Evolutionary conservation across 495 filamentous ascomycete species (phyloP), one percentile per base, ranked within the genome.

Genomic region (Daldinia concentrica): DNA sequence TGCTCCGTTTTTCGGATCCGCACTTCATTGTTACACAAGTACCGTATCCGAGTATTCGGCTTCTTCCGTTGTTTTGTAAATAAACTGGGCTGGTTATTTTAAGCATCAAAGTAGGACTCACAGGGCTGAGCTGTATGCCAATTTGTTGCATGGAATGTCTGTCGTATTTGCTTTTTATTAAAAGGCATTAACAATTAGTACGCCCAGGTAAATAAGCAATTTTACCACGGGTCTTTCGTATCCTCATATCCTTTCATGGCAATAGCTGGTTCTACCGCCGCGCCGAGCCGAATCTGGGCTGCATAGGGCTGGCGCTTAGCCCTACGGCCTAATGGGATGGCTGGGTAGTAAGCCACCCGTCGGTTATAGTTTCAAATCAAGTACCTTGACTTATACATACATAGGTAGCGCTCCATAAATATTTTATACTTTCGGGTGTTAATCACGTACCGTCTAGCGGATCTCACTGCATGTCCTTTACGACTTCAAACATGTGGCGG

Each of bases 261-360:
- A 4, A 59, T 62, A 60, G 55, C 60, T 64, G 54, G 59, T 11
- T 30, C 54, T 66, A 56, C 65, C 43, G 41, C 30, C 15, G 41
- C 41, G 65, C 70, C 57, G 43, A 68, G 36, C 55, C 36, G 64
- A 52, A 27, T 39, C 58, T 69, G 32, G 62, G 62, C 62, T 69
- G 58, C 62, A 48, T 73, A 73, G 71, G 71, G 71, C 71, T 73
- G 66, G 66, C 62, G 58, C 52, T 66, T 69, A 72, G 69, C 69
- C 69, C 58, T 69, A 69, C 29, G 52, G 12, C 57, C 17, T 48
- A 48, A 48, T 51, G 24, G 17, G 51, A 39, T 41, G 30, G 50
- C 69, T 51, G 45, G 19, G 45, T 58, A 30, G 61, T 26, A 61
- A 32, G 58, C 36, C 36, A 34, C 12, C 45, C 32, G 14, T 26